A percentile compares a stretch with the other conserved stretches of the same genome.
phyloP scores from a whole-genome alignment of 192 early-diverging fungal species.

The Umbelopsis vinacea region DNA sequence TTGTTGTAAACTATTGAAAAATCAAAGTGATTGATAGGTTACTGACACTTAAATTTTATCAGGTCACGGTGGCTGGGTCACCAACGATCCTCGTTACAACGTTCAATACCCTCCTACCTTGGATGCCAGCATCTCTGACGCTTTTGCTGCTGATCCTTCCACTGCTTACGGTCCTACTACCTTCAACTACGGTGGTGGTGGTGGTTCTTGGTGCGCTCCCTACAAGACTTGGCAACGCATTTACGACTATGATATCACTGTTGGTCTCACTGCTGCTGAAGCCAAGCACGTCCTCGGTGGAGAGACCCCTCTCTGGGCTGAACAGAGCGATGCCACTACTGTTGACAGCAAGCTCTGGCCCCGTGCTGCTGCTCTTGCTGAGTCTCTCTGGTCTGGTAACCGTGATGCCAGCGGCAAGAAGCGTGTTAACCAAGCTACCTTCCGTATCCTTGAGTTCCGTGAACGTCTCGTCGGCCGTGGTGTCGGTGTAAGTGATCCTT shows the following conservation, averaged over 20 bases:
- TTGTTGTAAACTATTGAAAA: not conserved
- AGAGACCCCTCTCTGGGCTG: constrained; percentile 69
- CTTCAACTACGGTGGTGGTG: constrained; percentile 39
- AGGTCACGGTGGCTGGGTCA: constrained; percentile 56
- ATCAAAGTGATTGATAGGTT: not conserved
- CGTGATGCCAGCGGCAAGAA: constrained; percentile 52
- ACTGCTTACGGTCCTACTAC: constrained; percentile 11
- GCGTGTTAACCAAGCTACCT: constrained; percentile 34
- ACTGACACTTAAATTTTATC: not conserved
- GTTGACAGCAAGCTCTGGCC: constrained; percentile 70
- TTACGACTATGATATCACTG: constrained; percentile 65
- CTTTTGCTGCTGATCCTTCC: not conserved
- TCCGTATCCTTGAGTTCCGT: constrained; percentile 66
- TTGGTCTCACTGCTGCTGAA: constrained; percentile 51
- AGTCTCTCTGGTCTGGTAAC: constrained; percentile 69
- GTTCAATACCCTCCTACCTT: not conserved
- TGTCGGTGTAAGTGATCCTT: constrained; percentile 36
- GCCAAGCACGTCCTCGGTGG: constrained; percentile 64
- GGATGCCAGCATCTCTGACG: not conserved
- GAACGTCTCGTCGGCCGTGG: constrained; percentile 71
- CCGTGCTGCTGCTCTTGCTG: constrained; percentile 64
- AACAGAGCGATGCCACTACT: constrained; percentile 64
- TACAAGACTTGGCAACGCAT: constrained; percentile 71
- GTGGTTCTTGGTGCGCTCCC: constrained; percentile 70
- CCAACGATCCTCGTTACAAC: constrained; percentile 19